A percentile compares a stretch with the other conserved stretches of the same genome.
Evolutionary conservation across 176 grass and related monocot genomes (phyloP).

Genomic region (Phragmites australis): DNA sequence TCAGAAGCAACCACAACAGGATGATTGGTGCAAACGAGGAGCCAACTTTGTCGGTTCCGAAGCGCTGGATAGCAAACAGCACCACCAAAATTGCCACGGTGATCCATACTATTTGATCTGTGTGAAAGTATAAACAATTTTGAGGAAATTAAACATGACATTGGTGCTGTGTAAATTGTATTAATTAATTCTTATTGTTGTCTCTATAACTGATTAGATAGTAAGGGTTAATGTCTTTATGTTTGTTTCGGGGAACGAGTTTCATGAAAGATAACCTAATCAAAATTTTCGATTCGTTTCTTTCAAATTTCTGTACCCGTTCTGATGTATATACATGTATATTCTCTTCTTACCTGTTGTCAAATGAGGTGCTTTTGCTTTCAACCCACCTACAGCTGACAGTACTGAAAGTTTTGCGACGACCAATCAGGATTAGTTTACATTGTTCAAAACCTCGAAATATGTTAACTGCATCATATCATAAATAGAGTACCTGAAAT

Average conservation of each 20-base stretch:
- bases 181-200: neutral
- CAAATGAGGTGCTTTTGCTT: constrained; percentile 13
- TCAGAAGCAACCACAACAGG: constrained; percentile 45
- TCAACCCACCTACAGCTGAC: constrained; percentile 29
- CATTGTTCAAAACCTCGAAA: neutral
- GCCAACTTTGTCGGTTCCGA: constrained; percentile 55
- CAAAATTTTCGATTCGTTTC: neutral
- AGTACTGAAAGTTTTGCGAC: constrained; percentile 16
- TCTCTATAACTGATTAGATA: no score
- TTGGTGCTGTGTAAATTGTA: neutral
- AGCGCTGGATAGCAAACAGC: constrained; percentile 45
- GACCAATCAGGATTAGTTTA: neutral
- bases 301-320: neutral
- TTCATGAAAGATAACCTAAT: neutral
- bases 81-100: constrained; percentile 48
- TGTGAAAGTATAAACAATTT: neutral
- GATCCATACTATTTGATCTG: constrained; percentile 48
- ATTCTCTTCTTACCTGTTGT: constrained; percentile 12
- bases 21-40: constrained; percentile 59
- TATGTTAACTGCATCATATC: neutral
- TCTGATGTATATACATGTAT: neutral
- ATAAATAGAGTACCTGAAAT: constrained; percentile 40
- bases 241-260: no score
- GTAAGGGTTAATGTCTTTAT: no score
- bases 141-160: neutral